Percentiles rank a stretch among this genome's conserved stretches.
These are phyloP conservation scores for Lyophyllum semitale DNA, from an alignment of 768 basidiomycete species.

Conservation along the genomic window DNA sequence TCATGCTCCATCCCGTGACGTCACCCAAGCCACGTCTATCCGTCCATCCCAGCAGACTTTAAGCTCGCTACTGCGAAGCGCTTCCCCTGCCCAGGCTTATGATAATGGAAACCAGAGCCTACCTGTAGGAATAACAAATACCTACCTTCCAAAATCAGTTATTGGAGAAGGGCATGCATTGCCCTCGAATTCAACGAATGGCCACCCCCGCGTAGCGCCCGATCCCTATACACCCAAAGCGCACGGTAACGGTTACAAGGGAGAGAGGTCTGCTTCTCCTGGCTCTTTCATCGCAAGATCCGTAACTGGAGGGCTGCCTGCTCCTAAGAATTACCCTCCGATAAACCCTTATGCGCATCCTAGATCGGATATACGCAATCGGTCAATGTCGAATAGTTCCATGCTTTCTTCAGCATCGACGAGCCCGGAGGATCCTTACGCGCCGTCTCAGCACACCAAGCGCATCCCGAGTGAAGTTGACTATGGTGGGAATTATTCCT, in stretches of 20 bases:
- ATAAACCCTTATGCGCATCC: conserved; percentile 16
- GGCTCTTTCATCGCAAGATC: conserved; percentile 21
- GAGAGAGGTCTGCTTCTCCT: conserved; percentile 34
- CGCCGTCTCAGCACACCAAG: conserved; percentile 25
- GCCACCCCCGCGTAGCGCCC: conserved; percentile 15
- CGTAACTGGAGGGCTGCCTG: conserved; percentile 24
- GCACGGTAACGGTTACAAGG: conserved; percentile 22
- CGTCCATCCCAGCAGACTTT: conserved; percentile 1
- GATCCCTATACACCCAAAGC: conserved; percentile 40
- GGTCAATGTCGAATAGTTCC: conserved; percentile 50
- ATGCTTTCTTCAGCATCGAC: conserved; percentile 31
- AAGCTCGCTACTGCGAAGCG: conserved; percentile 8
- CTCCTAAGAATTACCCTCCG: conserved; percentile 10
- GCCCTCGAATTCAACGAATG: conserved; percentile 6
- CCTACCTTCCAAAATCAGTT: conserved; percentile 10
- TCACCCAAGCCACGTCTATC: neutral
- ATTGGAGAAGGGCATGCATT: conserved; percentile 8
- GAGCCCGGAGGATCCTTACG: conserved; percentile 39
- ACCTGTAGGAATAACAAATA: neutral
- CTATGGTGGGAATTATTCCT: conserved; percentile 25
- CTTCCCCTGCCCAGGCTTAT: conserved; percentile 1
- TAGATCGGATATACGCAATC: conserved; percentile 29
- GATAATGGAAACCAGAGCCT: conserved; percentile 4
- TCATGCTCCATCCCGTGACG: conserved; percentile 1
- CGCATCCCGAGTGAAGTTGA: conserved; percentile 27